Base-by-base conservation (phyloP, 2,329 filamentous ascomycete genomes). In the Epichloe coenophiala region DNA sequence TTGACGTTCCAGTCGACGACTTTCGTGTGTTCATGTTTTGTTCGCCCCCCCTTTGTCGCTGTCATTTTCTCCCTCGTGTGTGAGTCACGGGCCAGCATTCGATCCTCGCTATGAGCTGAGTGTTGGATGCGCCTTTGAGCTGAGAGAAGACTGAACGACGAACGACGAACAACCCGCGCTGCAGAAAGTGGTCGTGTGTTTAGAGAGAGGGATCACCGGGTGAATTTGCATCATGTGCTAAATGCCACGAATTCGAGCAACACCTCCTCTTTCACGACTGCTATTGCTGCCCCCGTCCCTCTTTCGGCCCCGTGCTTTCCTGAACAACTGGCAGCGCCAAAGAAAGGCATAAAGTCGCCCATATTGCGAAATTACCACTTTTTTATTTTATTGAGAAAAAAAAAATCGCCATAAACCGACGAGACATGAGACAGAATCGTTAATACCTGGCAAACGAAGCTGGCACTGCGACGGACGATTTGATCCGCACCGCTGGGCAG, bases 361-460 rank as follows among this genome's bases (percentile, higher is more conserved):
- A 23, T 15, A 36, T 39, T 39, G 45, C 50, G 50, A 43, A 38
- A 35, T 43, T 48, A 36, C 12, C 27, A 40, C 45, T 15, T n/a
- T 31, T 19, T 40, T 12, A 19, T n/a, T 19, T 23, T 27, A 13
- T 31, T 31, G 9, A 31, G 1, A 9, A 31, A 11, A 31, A 3
- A 27, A 31, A 31, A 31, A 31, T 49, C 33, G 45, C 38, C 44
- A 35, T 13, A n/a, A 13, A 41, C 31, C 31, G 43, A 43, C 51
- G 36, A 54, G 53, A 53, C 49, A 53, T 51, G 51, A 53, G 37
- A 47, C 44, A 45, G 37, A 41, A 49, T 42, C 49, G 37, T 42
- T 46, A 38, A 35, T 23, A 27, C 36, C 41, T 36, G 47, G 51
- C 49, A 51, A 44, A 51, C 43, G 21, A 42, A 48, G 31, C 31